phyloP scores from a whole-genome alignment of 2,329 filamentous ascomycete genomes.

The Ophiosphaerella herpotricha region DNA sequence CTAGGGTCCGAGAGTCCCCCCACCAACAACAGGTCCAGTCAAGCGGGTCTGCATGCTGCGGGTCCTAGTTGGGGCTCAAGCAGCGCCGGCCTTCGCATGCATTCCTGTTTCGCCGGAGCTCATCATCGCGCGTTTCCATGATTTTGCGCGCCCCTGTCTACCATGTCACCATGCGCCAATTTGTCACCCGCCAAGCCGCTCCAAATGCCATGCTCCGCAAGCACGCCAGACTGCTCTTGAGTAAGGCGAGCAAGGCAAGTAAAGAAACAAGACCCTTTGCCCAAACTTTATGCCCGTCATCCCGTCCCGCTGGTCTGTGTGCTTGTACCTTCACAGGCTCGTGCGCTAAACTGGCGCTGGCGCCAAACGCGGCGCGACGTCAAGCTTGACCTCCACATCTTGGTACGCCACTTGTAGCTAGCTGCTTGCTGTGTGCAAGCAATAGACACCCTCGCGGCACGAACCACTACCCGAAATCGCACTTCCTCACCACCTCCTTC shows the following conservation, averaged over 20 bases:
- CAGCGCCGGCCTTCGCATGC: slow-evolving; percentile 31
- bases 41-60: slow-evolving; percentile 36
- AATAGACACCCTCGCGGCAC: neutral
- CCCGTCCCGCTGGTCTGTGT: slow-evolving; percentile 43
- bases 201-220: slow-evolving; percentile 1
- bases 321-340: slow-evolving; percentile 22
- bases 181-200: neutral
- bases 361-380: slow-evolving; percentile 29
- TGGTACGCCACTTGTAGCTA: slow-evolving; percentile 20
- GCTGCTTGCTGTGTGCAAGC: slow-evolving; percentile 13
- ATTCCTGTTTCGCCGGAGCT: slow-evolving; percentile 23
- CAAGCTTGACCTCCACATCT: slow-evolving; percentile 26
- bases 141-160: slow-evolving; percentile 11
- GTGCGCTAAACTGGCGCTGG: slow-evolving; percentile 33
- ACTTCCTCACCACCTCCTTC: slow-evolving; percentile 12
- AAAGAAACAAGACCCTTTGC: slow-evolving; percentile 34
- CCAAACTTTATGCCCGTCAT: slow-evolving; percentile 47
- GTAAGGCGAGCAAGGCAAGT: slow-evolving; percentile 21
- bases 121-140: slow-evolving; percentile 26
- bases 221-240: slow-evolving; percentile 25
- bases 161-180: slow-evolving; percentile 7
- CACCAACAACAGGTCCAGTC: slow-evolving; percentile 24
- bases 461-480: slow-evolving; percentile 2
- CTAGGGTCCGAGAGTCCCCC: slow-evolving; percentile 17
- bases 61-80: slow-evolving; percentile 27